Base-by-base conservation (phyloP, 208 protist species). In the Tritrichomonas musculus region DNA sequence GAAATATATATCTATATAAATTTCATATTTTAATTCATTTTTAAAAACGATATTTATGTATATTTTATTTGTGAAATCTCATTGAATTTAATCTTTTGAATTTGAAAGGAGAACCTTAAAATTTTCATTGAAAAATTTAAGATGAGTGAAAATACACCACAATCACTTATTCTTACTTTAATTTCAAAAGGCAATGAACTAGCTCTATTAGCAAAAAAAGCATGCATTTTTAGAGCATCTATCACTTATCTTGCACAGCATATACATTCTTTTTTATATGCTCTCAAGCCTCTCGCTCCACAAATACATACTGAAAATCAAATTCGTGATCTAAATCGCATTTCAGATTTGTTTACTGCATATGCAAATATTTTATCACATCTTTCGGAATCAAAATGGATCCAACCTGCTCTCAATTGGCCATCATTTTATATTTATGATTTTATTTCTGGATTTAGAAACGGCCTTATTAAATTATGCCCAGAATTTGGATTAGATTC, bases 401-500 rank as follows among this genome's bases (percentile, higher is more conserved):
- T 84, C 30, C 73, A 84, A 53, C 73, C 73, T n/a, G 73, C 73
- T 84, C 44, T 84, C 1, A 84, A 84, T 25, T 84, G 73, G 73
- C 73, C 73, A 33, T 36, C 73, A 84, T 13, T 25, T n/a, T 84
- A 84, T 53, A 44, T 84, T 22, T 44, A 84, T 44, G 36, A 84
- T 8, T 84, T 53, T n/a, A 84, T 84, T 53, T 36, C 27, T 53
- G 73, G 73, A 20, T 53, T 84, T 84, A 84, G 73, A n/a, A 49
- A 49, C 25, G 53, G 73, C 53, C n/a, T 84, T 17, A 49, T 84
- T 53, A 33, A 11, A n/a, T 53, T 84, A 53, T 13, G 13, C 1
- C 73, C 73, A 53, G 4, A 33, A 2, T n/a, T 84, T 84, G 73
- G 44, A 84, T 20, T 84, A 20, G 73, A 33, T 53, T 25, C 64